Evolutionary conservation across 176 grass and related monocot genomes (phyloP), one percentile per base, ranked within the genome.

Genomic region (Triticum dicoccoides): DNA sequence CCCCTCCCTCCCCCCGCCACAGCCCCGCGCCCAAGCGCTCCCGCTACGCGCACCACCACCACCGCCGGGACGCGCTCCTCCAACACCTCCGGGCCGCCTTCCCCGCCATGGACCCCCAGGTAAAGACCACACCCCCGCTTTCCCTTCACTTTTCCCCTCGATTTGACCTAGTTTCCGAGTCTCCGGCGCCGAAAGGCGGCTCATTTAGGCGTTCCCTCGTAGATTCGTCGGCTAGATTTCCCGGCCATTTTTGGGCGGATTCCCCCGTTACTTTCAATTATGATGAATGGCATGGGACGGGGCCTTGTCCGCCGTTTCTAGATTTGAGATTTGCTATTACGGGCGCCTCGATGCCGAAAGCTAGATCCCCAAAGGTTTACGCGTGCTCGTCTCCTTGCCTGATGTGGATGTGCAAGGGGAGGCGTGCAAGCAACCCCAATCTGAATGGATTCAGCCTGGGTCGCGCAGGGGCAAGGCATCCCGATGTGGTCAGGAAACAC

Each of bases 21-120:
- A 29, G 42, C 73, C 73, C 73, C 24, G 42, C 93, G 15, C 54
- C 95, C 34, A 98, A 98, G 91, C 34, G 91, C 49, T 65, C 91
- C 80, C 91, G 95, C 87, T 91, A 86, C 89, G 83, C 87, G 76
- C 76, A 78, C 35, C 87, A 81, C 79, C 85, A 65, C 83, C 75
- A 88, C 67, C 84, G 37, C 77, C 90, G 84, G 73, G 89, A 88
- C 59, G 87, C 85, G 23, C 29, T 84, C 80, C 80, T 93, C 25
- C 33, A 71, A 3, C 89, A 95, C 2, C 95, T 98, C 41, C 59
- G 85, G 51, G 5, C 85, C 6, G 21, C 82, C 52, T 98, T 92
- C 91, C 95, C 95, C 61, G 80, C 62, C 52, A 95, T 98, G 95
- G 95, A 98, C 83, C 95, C 90, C 9, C 93, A 95, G 93, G 95